phyloP scores from a whole-genome alignment of 1,284 basidiomycete species.

The Blastosporella zonata region DNA sequence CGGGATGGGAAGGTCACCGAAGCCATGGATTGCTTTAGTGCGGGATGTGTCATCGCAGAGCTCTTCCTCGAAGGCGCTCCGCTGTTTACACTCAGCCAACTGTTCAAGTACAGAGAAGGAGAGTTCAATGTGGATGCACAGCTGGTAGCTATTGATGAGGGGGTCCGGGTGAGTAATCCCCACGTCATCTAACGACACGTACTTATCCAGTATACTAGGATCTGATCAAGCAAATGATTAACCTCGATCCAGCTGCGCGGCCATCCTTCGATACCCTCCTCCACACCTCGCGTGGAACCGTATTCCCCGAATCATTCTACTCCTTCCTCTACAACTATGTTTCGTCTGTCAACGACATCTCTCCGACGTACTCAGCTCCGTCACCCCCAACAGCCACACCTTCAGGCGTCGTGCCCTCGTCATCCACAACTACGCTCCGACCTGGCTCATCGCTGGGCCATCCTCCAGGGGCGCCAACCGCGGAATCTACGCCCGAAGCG shows the following conservation, averaged over 20 bases:
- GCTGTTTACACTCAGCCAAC: constrained; percentile 91
- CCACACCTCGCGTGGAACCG: constrained; percentile 69
- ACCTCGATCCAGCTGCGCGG: constrained; percentile 72
- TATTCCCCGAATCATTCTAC: constrained; percentile 93
- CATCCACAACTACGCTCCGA: constrained; percentile 25
- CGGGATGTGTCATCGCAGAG: constrained; percentile 95
- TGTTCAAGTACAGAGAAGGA: constrained; percentile 93
- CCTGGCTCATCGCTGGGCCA: constrained; percentile 27
- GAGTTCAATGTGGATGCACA: constrained; percentile 78
- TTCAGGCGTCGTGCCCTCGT: constrained; percentile 27
- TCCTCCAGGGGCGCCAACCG: constrained; percentile 23
- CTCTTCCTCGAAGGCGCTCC: constrained; percentile 94
- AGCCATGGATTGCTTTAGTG: constrained; percentile 97
- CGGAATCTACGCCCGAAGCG: constrained; percentile 35
- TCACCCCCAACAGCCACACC: constrained; percentile 33
- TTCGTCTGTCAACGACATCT: constrained; percentile 73
- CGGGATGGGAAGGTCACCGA: constrained; percentile 85
- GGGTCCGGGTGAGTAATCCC: constrained; percentile 64
- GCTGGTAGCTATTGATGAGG: constrained; percentile 73
- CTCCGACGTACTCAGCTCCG: constrained; percentile 42
- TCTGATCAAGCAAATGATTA: constrained; percentile 89
- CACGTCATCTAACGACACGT: constrained; percentile 6
- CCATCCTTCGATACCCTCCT: constrained; percentile 86
- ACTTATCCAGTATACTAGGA: constrained; percentile 47
- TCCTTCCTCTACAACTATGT: constrained; percentile 92